These are phyloP conservation scores for Verbascum thapsus DNA, from an alignment of 257 asterid genomes.

Conservation along the genomic window DNA sequence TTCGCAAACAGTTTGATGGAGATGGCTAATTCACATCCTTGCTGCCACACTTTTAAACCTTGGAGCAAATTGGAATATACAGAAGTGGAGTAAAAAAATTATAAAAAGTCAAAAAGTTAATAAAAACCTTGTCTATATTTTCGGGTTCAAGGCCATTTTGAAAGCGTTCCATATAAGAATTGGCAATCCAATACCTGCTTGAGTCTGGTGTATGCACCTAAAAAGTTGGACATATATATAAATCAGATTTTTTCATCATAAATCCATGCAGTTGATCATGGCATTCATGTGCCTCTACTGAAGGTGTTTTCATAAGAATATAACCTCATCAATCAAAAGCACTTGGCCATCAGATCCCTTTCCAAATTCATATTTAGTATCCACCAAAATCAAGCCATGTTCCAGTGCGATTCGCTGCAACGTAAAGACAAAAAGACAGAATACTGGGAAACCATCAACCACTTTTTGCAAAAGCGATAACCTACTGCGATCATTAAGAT, in stretches of 20 bases:
- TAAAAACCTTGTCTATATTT: conserved; percentile 86
- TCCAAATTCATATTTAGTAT: conserved; percentile 97
- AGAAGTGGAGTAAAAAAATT: neutral
- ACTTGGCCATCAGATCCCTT: conserved; percentile 83
- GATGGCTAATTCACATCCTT: conserved; percentile 1
- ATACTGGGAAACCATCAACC: neutral
- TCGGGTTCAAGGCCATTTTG: conserved; percentile 85
- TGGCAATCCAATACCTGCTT: conserved; percentile 90
- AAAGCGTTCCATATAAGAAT: conserved; percentile 68
- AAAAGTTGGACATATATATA: conserved; percentile 3
- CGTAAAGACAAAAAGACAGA: neutral
- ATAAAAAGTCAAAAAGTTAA: neutral
- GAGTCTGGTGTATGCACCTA: conserved; percentile 99
- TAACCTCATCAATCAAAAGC: conserved; percentile 84
- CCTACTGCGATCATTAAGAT: neutral
- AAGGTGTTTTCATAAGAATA: conserved; percentile 23
- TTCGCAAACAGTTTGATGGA: neutral
- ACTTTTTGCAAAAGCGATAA: neutral
- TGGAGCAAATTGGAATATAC: neutral
- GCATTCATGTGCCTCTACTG: conserved; percentile 11
- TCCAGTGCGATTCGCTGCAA: conserved; percentile 68
- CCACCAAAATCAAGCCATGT: conserved; percentile 88
- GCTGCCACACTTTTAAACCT: neutral
- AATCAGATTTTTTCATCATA: neutral
- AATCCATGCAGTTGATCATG: conserved; percentile 15